phyloP scores from a whole-genome alignment of 2,329 filamentous ascomycete species.

The Trematosphaeria pertusa region DNA sequence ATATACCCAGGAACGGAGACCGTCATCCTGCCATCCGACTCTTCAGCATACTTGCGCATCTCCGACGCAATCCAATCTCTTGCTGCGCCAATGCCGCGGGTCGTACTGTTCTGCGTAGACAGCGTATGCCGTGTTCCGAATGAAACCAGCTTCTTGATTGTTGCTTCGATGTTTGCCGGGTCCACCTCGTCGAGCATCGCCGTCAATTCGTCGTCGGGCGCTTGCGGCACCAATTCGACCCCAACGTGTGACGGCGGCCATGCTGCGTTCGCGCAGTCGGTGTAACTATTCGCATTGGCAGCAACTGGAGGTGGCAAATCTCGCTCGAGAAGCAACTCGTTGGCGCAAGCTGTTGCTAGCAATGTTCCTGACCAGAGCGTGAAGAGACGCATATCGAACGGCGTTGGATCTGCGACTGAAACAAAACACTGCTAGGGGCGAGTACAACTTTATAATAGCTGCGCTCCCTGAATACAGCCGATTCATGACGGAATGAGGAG shows the following conservation, averaged over 20 bases:
- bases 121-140: conserved; percentile 66
- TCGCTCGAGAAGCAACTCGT: conserved; percentile 34
- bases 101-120: conserved; percentile 59
- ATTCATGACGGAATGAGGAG: conserved; percentile 9
- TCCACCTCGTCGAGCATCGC: conserved; percentile 49
- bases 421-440: not conserved
- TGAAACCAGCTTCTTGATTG: conserved; percentile 60
- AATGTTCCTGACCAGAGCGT: conserved; percentile 18
- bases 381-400: conserved; percentile 27
- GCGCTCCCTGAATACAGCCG: not conserved
- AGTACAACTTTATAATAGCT: not conserved
- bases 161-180: conserved; percentile 57
- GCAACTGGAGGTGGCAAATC: conserved; percentile 38
- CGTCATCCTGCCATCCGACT: conserved; percentile 58
- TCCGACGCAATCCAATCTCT: conserved; percentile 63
- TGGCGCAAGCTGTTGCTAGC: conserved; percentile 27
- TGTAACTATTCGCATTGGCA: conserved; percentile 41
- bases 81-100: conserved; percentile 63
- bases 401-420: not conserved
- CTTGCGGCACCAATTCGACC: conserved; percentile 48
- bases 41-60: conserved; percentile 57
- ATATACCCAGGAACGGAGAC: conserved; percentile 61
- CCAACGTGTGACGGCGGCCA: conserved; percentile 53
- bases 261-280: conserved; percentile 42
- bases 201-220: conserved; percentile 49